A percentile compares a stretch with the other conserved stretches of the same genome.
phyloP scores from a whole-genome alignment of 2,329 filamentous ascomycete species.

The Lasiodiplodia gonubiensis region DNA sequence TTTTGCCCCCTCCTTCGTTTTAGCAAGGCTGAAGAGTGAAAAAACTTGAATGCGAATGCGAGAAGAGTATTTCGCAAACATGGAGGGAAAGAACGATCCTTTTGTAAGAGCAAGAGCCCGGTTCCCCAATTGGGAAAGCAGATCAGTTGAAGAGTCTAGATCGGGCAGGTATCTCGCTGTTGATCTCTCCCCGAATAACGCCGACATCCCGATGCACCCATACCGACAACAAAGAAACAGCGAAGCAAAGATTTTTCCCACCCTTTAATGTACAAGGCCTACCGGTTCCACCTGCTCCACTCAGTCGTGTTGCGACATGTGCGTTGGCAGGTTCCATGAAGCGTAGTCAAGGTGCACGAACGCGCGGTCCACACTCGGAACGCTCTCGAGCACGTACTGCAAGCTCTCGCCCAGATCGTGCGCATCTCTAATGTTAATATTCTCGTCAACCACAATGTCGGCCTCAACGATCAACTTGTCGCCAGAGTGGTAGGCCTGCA shows the following conservation, averaged over 20 bases:
- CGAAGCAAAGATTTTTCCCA: not conserved
- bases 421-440: constrained; percentile 75
- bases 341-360: constrained; percentile 61
- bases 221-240: not conserved
- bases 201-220: constrained; percentile 5
- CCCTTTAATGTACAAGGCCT: not conserved
- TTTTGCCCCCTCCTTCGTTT: not conserved
- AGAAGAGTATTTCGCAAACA: not conserved
- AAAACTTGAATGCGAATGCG: not conserved
- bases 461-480: constrained; percentile 85
- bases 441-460: constrained; percentile 81
- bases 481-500: constrained; percentile 83
- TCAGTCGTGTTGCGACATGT: constrained; percentile 55
- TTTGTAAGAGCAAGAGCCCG: not conserved
- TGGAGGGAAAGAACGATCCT: not conserved
- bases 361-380: constrained; percentile 71
- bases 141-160: not conserved
- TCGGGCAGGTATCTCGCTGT: constrained; percentile 12
- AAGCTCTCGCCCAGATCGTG: constrained; percentile 80
- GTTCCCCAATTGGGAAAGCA: constrained; percentile 4
- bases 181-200: not conserved
- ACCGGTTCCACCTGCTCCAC: not conserved
- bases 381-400: constrained; percentile 83
- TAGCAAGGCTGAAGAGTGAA: not conserved
- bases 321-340: constrained; percentile 56